Evolutionary conservation across 208 protist species (phyloP), one percentile per base, ranked within the genome.

Genomic region (Acanthamoeba triangularis): DNA sequence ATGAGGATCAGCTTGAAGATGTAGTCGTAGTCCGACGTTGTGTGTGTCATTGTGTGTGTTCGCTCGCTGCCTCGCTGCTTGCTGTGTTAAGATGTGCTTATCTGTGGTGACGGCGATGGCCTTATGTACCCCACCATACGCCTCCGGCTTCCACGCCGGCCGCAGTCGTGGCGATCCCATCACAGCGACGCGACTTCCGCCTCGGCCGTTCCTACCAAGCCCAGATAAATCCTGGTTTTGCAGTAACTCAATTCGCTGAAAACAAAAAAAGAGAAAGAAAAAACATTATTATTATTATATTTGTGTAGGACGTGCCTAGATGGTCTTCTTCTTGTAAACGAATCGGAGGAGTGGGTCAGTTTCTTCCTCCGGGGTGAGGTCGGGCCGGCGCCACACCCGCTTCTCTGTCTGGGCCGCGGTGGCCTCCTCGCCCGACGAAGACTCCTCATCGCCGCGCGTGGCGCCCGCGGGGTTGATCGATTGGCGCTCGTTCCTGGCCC

Each of bases 11-110:
- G n/a, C 87, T 93, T 93, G 87, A 93, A 93, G 41, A 93, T 41
- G 47, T 93, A 28, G 65, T 93, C 87, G 56, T 76, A 93, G 59
- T 63, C 97, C 97, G 52, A 8, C 97, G 52, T 20, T 76, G 35
- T 69, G 20, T 30, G 56, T 93, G 35, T 8, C 82, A 33, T 35
- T 63, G 56, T 63, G 56, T 63, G 0, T 25, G 56, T 63, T 14
- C 49, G 49, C 49, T 54, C 49, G 11, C 14, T 63, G 56, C 6
- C 56, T 63, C 20, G 56, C 20, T 28, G 67, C 23, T 33, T 76
- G 35, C 65, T 76, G n/a, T 76, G 67, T 76, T 33, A 6, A 20
- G 10, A 20, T 72, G n/a, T n/a, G n/a, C 37, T 41, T 41, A 41
- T 41, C 37, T 56, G 16, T 2, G 56, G 1, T 16, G 16, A 8